A percentile compares a stretch with the other conserved stretches of the same genome.
Conservation (phyloP, 2,329 filamentous ascomycete species). For the Cordyceps farinosa region DNA sequence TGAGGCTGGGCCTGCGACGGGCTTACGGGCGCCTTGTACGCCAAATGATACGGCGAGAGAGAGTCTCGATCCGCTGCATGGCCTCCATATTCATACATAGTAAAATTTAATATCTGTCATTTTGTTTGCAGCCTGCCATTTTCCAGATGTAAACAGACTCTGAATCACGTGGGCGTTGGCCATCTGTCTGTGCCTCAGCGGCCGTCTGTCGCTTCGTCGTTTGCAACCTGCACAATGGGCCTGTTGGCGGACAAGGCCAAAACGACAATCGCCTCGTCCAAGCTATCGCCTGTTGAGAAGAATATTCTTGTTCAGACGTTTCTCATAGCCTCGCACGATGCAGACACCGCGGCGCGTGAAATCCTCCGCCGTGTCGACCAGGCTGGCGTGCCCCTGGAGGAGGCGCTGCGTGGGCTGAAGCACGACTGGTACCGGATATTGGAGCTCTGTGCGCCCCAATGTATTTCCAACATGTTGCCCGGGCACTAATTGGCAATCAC, state of each 20-base stretch:
- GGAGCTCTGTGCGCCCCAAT: neutral
- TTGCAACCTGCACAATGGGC: constrained; percentile 4
- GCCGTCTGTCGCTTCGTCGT: neutral
- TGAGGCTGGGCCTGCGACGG: neutral
- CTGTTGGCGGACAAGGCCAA: constrained; percentile 1
- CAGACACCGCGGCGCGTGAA: neutral
- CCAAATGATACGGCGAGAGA: neutral
- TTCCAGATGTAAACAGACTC: neutral
- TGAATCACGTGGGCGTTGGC: neutral
- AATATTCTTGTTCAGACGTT: neutral
- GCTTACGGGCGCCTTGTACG: neutral
- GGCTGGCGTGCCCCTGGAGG: neutral
- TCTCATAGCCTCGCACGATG: neutral
- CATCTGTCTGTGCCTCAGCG: neutral
- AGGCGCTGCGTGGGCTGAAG: constrained; percentile 6
- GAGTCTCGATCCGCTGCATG: neutral
- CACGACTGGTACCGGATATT: constrained; percentile 1
- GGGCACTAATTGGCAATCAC: neutral
- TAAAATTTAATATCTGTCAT: neutral
- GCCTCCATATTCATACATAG: neutral
- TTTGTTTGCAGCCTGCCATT: neutral
- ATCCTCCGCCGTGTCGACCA: neutral
- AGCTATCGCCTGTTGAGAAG: constrained; percentile 7
- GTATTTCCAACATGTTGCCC: too few species aligned
- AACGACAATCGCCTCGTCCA: neutral